Evolutionary conservation across 495 filamentous ascomycete species (phyloP), one percentile per base, ranked within the genome.

Genomic region (Aspergillus cristatus): DNA sequence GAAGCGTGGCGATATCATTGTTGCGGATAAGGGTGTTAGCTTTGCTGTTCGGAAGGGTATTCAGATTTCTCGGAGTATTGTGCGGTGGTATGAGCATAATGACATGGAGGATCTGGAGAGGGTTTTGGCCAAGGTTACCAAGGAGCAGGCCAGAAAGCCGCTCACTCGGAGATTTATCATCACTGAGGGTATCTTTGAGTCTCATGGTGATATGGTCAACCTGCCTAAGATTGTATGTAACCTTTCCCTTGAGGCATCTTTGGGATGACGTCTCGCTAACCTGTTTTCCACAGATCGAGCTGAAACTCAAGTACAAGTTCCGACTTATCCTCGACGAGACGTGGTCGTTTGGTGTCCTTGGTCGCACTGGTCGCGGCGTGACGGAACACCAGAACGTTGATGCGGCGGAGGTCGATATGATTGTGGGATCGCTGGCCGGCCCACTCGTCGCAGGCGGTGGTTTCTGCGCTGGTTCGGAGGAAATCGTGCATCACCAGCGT

Each of bases 341-440:
- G 4, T 91, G 85, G 77, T 94, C 87, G 3, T 98, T 95, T 56
- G 93, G 89, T 37, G 82, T 95, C 14, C 75, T 98, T 14, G 91
- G 91, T 15, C 72, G 86, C 34, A 94, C 84, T 26, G 93, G 93
- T 20, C 78, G 87, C 26, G 91, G 91, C 36, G 65, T 96, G 17
- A 97, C 91, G 1, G 93, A 98, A 55, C 84, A 89, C 16, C 90
- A 95, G 46, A 94, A 96, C 48, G 88, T 97, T 12, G 93, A 97
- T 60, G 78, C 87, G 0, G 73, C 75, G 0, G 79, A 86, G 36
- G 80, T 97, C 34, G 91, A 98, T 58, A 94, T 97, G 86, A 88
- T 97, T 35, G 72, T 96, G 42, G 93, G 93, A 24, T 93, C 88
- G 33, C 74, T 98, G 20, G 81, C 91, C 10, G 87, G 93, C 18